Conservation (phyloP, 345 rosid genomes). For the Eucalyptus decipiens region DNA sequence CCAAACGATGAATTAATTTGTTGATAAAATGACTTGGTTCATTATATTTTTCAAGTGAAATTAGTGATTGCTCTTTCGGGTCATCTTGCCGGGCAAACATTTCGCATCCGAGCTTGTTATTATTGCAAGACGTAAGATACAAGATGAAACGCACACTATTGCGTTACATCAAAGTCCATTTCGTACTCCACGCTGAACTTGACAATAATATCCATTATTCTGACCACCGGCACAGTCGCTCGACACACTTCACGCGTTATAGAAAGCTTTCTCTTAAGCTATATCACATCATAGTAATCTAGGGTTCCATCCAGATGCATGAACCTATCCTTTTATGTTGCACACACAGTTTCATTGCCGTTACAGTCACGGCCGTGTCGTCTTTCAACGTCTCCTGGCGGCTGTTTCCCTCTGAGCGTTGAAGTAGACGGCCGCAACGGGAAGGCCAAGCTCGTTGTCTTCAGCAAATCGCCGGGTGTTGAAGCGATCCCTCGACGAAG, state of each 20-base stretch:
- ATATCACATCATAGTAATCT: neutral
- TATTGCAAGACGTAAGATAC: neutral
- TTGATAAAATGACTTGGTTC: neutral
- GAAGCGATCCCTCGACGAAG: conserved; percentile 58
- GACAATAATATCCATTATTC: neutral
- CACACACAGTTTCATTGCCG: neutral
- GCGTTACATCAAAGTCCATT: neutral
- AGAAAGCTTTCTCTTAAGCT: neutral
- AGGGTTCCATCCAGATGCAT: neutral
- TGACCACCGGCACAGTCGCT: neutral
- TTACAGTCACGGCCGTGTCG: neutral
- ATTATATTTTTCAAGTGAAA: neutral
- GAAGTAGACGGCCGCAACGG: conserved; percentile 89
- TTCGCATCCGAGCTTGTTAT: neutral
- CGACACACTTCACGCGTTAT: neutral
- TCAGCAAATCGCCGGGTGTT: conserved; percentile 62
- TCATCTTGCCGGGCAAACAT: neutral
- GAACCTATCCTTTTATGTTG: neutral
- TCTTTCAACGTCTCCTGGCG: conserved; percentile 68
- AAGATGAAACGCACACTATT: neutral
- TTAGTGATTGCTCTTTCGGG: neutral
- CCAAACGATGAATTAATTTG: neutral
- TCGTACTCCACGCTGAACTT: neutral
- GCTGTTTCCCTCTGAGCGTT: conserved; percentile 93
- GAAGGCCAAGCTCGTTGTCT: conserved; percentile 63